Base-by-base conservation (phyloP, 441 rosid species). In the Gossypium trilobum region DNA sequence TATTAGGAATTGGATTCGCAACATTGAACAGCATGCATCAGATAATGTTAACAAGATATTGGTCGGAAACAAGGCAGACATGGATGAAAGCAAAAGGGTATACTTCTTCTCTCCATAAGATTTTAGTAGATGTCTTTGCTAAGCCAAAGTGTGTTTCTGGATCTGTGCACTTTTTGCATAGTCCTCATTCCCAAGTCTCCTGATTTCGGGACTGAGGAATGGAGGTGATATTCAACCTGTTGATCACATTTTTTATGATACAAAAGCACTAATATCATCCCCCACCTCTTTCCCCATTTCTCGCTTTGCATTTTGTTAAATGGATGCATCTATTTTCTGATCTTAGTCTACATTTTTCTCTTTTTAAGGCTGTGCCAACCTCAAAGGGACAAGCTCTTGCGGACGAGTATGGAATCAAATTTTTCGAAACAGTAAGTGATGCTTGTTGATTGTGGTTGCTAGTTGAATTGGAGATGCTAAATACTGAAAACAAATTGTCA, bases 61-160 rank as follows among this genome's bases (percentile, higher is more conserved):
- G 83, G 88, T 87, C 22, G 93, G 93, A 16, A 87, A 89, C 89
- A 89, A 89, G 77, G 93, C 93, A 68, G 93, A 88, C 73, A 88
- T 88, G 93, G 93, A 88, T 54, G 89, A 87, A 74, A 88, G 89
- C 89, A 88, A 88, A 80, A 85, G 93, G 87, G 91, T 87, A 83
- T 13, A 3, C 23, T 75, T n/a, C 48, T 9, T 4, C 9, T 29
- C 19, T 16, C 46, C 22, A 25, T 50, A 25, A 60, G 29, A 60
- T 16, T 60, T 59, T 58, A 39, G 29, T 5, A n/a, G 39, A 39
- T 58, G 23, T 36, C 44, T 7, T 36, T 36, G 11, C 44, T 36
- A 36, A 36, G 44, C 25, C 60, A 9, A 55, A 60, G 46, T 71
- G 42, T 23, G 42, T 51, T 56, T 17, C 3, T 33, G 33, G 22